These are phyloP conservation scores for Penicillium sp. DNA, from an alignment of 2,329 filamentous ascomycete species.

Conservation along the genomic window DNA sequence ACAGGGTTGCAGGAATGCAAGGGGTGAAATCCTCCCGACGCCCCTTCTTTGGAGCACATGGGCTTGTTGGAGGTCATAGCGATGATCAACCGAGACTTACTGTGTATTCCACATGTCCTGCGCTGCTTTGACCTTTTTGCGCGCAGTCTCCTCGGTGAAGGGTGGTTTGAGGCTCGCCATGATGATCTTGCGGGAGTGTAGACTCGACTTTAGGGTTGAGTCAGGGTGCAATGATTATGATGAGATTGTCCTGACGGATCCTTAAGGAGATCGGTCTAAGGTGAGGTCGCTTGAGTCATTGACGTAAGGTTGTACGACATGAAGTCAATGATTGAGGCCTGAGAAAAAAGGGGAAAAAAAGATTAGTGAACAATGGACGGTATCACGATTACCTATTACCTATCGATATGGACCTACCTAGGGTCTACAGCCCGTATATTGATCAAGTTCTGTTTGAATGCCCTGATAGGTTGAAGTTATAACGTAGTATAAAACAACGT, in stretches of 20 bases:
- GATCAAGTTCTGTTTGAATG: too few species aligned
- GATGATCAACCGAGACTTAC: slow-evolving; percentile 43
- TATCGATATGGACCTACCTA: too few species aligned
- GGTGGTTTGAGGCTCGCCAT: slow-evolving; percentile 57
- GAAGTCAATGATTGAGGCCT: background rate
- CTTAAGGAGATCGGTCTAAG: too few species aligned
- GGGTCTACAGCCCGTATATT: too few species aligned
- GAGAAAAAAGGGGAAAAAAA: too few species aligned
- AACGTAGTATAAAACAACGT: too few species aligned
- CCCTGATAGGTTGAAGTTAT: too few species aligned
- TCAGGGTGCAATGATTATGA: background rate
- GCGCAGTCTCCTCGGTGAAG: slow-evolving; percentile 69
- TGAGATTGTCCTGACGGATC: too few species aligned
- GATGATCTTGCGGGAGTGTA: background rate
- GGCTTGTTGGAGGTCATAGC: background rate
- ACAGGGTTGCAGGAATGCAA: slow-evolving; percentile 18
- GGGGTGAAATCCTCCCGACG: slow-evolving; percentile 4
- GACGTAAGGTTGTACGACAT: background rate
- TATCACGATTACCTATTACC: too few species aligned
- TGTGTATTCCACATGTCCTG: slow-evolving; percentile 79
- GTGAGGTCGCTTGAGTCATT: background rate
- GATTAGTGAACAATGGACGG: too few species aligned
- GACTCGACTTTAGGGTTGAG: background rate
- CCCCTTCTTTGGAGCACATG: slow-evolving; percentile 21
- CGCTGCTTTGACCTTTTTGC: slow-evolving; percentile 74